Percentiles rank a stretch among this genome's conserved stretches.
Evolutionary conservation across 2,329 filamentous ascomycete genomes (phyloP).

Genomic region (Chrysoporthe deuterocubensis): DNA sequence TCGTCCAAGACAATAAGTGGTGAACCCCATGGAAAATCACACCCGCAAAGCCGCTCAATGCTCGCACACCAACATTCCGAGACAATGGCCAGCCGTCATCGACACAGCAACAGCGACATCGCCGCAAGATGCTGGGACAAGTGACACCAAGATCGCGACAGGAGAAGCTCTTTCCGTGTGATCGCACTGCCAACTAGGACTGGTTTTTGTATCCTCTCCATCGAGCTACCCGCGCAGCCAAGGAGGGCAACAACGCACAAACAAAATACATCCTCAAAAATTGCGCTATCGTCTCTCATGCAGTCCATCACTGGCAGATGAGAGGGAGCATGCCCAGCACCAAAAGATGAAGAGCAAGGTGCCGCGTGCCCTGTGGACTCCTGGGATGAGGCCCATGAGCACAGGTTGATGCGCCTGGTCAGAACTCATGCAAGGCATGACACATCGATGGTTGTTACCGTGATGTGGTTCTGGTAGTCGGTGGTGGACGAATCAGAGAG

Average conservation of each 20-base stretch:
- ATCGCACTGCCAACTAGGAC: conserved; percentile 84
- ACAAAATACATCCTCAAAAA: conserved; percentile 98
- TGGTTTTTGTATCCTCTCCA: conserved; percentile 92
- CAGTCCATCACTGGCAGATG: conserved; percentile 44
- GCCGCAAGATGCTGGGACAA: conserved; percentile 35
- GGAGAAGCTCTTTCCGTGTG: conserved; percentile 71
- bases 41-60: conserved; percentile 16
- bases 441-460: conserved; percentile 48
- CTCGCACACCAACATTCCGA: conserved; percentile 23
- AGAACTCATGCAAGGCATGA: conserved; percentile 51
- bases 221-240: conserved; percentile 40
- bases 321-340: conserved; percentile 47
- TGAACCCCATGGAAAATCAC: conserved; percentile 18
- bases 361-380: conserved; percentile 54
- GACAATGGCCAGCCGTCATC: conserved; percentile 32
- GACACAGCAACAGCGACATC: conserved; percentile 35
- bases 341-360: conserved; percentile 36
- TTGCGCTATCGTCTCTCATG: conserved; percentile 66
- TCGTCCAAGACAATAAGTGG: conserved; percentile 2
- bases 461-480: conserved; percentile 47
- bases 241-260: conserved; percentile 73
- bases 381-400: conserved; percentile 48
- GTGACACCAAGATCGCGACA: conserved; percentile 30
- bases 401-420: conserved; percentile 63
- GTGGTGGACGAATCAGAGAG: conserved; percentile 33